phyloP scores from a whole-genome alignment of 83 land plant species.

The Picea abies region DNA sequence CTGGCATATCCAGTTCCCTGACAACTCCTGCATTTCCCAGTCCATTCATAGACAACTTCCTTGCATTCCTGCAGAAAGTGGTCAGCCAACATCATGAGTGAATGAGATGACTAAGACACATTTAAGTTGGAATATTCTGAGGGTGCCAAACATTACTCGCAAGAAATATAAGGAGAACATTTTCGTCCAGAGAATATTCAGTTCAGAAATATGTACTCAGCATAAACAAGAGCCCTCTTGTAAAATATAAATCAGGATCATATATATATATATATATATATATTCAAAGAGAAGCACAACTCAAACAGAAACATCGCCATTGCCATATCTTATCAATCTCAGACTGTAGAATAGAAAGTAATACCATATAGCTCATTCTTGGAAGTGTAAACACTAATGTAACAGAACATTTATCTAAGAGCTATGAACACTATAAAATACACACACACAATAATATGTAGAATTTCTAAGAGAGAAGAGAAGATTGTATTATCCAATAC shows the following conservation, averaged over 20 bases:
- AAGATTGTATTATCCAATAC: background rate
- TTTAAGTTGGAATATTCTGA: background rate
- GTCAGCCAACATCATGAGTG: background rate
- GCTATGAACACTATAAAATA: too few species aligned
- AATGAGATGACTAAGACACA: background rate
- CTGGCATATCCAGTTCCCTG: slow-evolving; percentile 92
- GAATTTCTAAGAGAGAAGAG: background rate
- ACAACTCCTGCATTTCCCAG: slow-evolving; percentile 88
- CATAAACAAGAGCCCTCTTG: too few species aligned
- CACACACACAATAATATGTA: too few species aligned
- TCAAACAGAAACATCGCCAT: too few species aligned
- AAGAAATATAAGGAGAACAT: background rate
- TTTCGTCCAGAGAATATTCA: too few species aligned
- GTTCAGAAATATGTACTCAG: too few species aligned
- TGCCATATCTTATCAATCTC: background rate
- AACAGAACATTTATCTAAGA: background rate
- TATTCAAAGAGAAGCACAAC: too few species aligned
- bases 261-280: too few species aligned
- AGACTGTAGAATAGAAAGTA: background rate
- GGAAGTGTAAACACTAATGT: background rate
- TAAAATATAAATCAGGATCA: too few species aligned
- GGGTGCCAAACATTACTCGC: background rate
- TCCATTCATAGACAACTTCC: slow-evolving; percentile 93
- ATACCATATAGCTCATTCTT: slow-evolving; percentile 1
- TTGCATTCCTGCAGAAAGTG: slow-evolving; percentile 72